phyloP scores from a whole-genome alignment of 805 yeast species.

The Jamesozyma rosinii region DNA sequence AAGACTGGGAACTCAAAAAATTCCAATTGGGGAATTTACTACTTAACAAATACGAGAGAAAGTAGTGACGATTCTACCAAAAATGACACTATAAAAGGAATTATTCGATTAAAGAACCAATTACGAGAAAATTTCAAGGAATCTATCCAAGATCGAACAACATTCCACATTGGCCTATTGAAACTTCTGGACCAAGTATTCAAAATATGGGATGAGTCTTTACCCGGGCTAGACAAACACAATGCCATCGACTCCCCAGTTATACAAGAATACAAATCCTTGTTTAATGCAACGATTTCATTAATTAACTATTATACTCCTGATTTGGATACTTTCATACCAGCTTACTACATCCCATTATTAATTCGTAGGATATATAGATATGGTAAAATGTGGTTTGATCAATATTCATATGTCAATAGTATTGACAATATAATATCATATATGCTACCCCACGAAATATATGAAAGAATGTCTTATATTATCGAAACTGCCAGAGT shows the following conservation, averaged over 20 bases:
- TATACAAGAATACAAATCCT: background rate
- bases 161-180: background rate
- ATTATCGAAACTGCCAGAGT: background rate
- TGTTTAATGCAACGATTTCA: background rate
- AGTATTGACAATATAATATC: background rate
- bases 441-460: background rate
- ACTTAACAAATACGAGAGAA: too few species aligned
- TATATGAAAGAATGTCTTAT: background rate
- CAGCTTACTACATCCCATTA: constrained; percentile 3
- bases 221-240: background rate
- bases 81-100: background rate
- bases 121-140: constrained; percentile 1
- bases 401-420: background rate
- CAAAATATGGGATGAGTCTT: background rate
- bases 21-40: background rate
- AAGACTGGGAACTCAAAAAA: background rate
- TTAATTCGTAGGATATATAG: constrained; percentile 1
- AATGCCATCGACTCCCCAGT: background rate
- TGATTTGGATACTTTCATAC: constrained; percentile 7
- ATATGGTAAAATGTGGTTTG: background rate
- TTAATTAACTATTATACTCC: constrained; percentile 10
- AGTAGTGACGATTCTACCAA: too few species aligned
- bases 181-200: background rate
- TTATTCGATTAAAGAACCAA: background rate
- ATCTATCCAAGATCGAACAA: background rate